Percentiles rank a stretch among this genome's conserved stretches.
Conservation (phyloP, 257 asterid genomes). For the Solanum sejunctum region DNA sequence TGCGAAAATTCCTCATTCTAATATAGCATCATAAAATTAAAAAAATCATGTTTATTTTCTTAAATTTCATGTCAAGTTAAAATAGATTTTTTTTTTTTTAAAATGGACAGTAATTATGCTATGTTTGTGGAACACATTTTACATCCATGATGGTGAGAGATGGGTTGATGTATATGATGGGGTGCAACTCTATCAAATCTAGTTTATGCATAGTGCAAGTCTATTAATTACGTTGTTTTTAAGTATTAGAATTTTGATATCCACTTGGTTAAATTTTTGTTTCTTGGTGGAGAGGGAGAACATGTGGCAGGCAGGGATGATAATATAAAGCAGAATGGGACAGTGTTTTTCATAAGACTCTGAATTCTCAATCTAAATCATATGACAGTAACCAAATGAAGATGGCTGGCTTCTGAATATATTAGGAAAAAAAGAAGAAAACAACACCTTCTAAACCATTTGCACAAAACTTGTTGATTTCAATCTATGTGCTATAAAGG, state of each 20-base stretch:
- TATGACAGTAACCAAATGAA: neutral
- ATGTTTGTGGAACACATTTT: neutral
- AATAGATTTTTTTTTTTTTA: too few species aligned
- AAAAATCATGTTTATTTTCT: too few species aligned
- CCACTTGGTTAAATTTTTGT: neutral
- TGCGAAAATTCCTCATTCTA: too few species aligned
- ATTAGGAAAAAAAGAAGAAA: neutral
- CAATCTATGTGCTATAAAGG: neutral
- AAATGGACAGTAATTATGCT: too few species aligned
- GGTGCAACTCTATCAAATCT: neutral
- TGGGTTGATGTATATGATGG: neutral
- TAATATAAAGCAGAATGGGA: neutral
- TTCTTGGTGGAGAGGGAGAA: neutral
- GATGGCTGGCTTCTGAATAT: neutral
- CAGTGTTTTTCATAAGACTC: neutral
- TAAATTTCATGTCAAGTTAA: too few species aligned
- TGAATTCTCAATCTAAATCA: neutral
- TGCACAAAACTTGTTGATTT: neutral
- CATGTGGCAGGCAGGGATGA: neutral
- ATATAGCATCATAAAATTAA: too few species aligned
- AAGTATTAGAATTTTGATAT: neutral
- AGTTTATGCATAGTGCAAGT: neutral
- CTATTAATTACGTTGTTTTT: neutral
- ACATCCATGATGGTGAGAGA: neutral
- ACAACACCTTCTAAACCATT: neutral